Evolutionary conservation across 345 rosid genomes (phyloP).

Genomic region (Boechera retrofracta): DNA sequence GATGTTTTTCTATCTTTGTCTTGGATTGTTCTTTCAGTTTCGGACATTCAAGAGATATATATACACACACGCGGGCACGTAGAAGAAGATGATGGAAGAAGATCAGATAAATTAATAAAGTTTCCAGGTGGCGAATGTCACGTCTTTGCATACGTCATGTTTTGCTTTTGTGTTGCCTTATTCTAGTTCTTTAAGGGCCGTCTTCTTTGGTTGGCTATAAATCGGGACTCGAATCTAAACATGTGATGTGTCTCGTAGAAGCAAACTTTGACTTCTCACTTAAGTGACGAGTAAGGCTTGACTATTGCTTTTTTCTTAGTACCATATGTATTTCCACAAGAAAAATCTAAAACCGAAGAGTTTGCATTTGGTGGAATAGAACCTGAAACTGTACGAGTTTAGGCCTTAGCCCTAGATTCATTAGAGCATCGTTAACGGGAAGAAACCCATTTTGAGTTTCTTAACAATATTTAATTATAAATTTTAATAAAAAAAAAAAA

Average conservation of each 20-base stretch:
- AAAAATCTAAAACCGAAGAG: too few relatives aligned
- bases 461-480: too few relatives aligned
- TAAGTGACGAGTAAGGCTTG: background rate
- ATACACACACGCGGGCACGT: background rate
- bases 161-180: background rate
- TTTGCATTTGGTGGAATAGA: too few relatives aligned
- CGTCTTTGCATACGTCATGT: slow-evolving; percentile 39
- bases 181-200: background rate
- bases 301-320: background rate
- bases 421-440: too few relatives aligned
- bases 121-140: background rate
- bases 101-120: background rate
- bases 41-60: background rate
- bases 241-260: slow-evolving; percentile 4
- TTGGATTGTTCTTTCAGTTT: slow-evolving; percentile 15
- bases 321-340: too few relatives aligned
- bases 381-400: too few relatives aligned
- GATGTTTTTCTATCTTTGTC: background rate
- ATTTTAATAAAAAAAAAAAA: too few relatives aligned
- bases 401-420: too few relatives aligned
- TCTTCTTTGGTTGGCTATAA: slow-evolving; percentile 20
- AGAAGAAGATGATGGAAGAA: background rate
- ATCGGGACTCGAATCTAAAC: slow-evolving; percentile 24
- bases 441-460: too few relatives aligned
- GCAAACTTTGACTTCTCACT: slow-evolving; percentile 24